Base-by-base conservation (phyloP, 306 rosid species). In the Vigna nakashimae region DNA sequence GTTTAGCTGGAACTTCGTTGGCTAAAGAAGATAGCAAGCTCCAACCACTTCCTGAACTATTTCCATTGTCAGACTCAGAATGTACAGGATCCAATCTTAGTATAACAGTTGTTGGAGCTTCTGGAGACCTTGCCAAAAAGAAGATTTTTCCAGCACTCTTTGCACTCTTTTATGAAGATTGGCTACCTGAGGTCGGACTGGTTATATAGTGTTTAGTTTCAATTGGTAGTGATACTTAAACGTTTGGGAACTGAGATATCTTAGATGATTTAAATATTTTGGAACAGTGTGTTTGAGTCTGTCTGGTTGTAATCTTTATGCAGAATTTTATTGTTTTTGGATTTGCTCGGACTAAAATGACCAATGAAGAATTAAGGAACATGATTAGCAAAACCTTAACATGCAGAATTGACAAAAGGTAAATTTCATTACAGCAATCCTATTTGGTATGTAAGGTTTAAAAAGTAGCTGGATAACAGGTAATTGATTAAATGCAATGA, bases 121-220 rank as follows among this genome's bases (percentile, higher is more conserved):
- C 98, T 6, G 98, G 98, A 77, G 98, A 94, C 88, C 97, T 94
- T 71, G 98, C 98, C 28, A 94, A 85, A 76, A 92, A 94, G 92
- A 94, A 94, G 89, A 94, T 94, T 36, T 94, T 94, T 81, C 97
- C 98, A 16, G 98, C 98, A 7, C 97, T 94, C 67, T 94, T 94
- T 79, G 98, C 98, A 49, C 97, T 94, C 60, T 94, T 82, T 64
- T 94, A 94, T 62, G 98, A 94, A 78, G 97, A 87, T 89, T 94
- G 87, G 74, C 86, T 92, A 53, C 98, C 97, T 18, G 82, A 92
- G 97, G 97, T 94, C 66, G 48, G 12, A 32, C 68, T 79, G 81
- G 24, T 55, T 18, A 30, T 30, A 28, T 69, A 11, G 78, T 50
- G 64, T 45, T 46, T 7, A 34, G 26, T 74, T 82, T 66, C 46